Base-by-base conservation (phyloP, 2,329 filamentous ascomycete species). In the Arthrobotrys sinensis region DNA sequence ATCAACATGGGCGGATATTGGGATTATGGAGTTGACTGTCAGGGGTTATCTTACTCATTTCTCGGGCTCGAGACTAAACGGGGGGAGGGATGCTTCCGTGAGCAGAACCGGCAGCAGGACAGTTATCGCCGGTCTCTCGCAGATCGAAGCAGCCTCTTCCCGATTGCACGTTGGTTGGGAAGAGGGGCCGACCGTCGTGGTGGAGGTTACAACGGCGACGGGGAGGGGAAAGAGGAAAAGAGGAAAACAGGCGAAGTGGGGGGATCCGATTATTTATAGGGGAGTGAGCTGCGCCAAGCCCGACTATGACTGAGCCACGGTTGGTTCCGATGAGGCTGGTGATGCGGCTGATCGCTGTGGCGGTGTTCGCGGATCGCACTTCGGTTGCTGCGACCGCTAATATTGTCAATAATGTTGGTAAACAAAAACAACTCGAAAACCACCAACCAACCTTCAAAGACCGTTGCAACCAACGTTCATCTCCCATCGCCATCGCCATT, bases 61-160 rank as follows among this genome's bases (percentile, higher is more conserved):
- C 16, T 34, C 21, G 36, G 28, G 67, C 12, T 48, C 53, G 34
- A 34, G 67, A 72, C 67, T 64, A 45, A 68, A 67, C 63, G 52
- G 57, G 67, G 45, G 52, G 75, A 72, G 62, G 50, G 60, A 67
- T 71, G 73, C 73, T 67, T 71, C 73, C 73, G 46, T 38, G 48
- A 60, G 65, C 65, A 53, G 63, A 75, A 4, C n/a, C 7, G 34
- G 45, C 53, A 38, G 12, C 24, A 21, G 43, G 14, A 34, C 11
- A 3, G 3, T n/a, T 43, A 5, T 3, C 5, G n/a, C 40, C 8
- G 10, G 52, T 34, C 50, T 21, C 73, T 53, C 60, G 52, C 19
- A 43, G 72, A 76, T 50, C 10, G 72, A 68, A 71, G 67, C 73
- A 78, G 50, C 75, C 75, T 78, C 75, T 72, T 72, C 75, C 75